A percentile compares a stretch with the other conserved stretches of the same genome.
phyloP scores from a whole-genome alignment of 202 grass and related monocot genomes.

The Musa balbisiana region DNA sequence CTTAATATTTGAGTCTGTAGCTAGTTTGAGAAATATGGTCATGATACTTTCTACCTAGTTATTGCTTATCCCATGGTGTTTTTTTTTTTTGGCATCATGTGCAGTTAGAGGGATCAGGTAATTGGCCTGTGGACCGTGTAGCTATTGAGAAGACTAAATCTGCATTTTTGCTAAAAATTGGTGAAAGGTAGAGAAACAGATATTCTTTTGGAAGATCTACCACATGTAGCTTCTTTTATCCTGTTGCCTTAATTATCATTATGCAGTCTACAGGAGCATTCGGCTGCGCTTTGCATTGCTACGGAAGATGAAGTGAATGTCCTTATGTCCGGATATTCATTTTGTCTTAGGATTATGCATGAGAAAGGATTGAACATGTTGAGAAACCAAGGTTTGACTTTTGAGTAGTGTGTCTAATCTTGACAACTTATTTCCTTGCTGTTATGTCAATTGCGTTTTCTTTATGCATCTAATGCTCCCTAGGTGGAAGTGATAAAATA shows the following conservation, averaged over 20 bases:
- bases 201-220: neutral
- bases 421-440: too few relatives aligned
- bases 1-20: slow-evolving; percentile 20
- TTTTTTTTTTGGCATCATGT: slow-evolving; percentile 16
- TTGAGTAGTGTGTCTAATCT: neutral
- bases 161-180: slow-evolving; percentile 94
- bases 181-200: slow-evolving; percentile 57
- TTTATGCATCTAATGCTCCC: slow-evolving; percentile 23
- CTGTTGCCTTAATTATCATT: slow-evolving; percentile 22
- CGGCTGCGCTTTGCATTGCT: slow-evolving; percentile 51
- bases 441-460: neutral
- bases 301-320: slow-evolving; percentile 87
- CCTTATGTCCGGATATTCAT: slow-evolving; percentile 81
- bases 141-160: slow-evolving; percentile 85
- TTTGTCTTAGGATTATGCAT: slow-evolving; percentile 86
- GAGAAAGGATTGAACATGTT: slow-evolving; percentile 54
- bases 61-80: slow-evolving; percentile 8
- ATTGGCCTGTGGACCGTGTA: slow-evolving; percentile 77
- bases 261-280: slow-evolving; percentile 65
- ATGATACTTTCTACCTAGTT: slow-evolving; percentile 19
- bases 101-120: slow-evolving; percentile 86
- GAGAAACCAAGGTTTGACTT: slow-evolving; percentile 60
- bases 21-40: slow-evolving; percentile 1
- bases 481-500: slow-evolving; percentile 47
- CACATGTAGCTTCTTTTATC: neutral